Base-by-base conservation (phyloP, 441 rosid genomes). In the Corymbia citriodora region DNA sequence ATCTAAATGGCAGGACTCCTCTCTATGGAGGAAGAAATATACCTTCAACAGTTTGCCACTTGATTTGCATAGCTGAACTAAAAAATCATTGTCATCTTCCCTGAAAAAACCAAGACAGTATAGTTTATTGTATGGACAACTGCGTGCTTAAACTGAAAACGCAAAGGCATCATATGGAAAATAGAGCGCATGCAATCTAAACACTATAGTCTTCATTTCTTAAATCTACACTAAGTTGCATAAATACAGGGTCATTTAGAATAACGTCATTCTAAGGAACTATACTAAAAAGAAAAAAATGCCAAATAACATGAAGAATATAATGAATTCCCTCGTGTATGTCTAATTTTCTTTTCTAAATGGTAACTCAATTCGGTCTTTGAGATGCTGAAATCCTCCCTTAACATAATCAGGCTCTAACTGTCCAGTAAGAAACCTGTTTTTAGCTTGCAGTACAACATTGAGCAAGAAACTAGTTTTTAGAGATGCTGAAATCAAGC, bases 1-100 rank as follows among this genome's bases (percentile, higher is more conserved):
- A 36, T 19, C 31, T 21, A 63, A 48, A 86, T 55, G 52, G 3
- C 31, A 40, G 48, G 45, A 54, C 89, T 87, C 9, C 55, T 40
- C 50, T 63, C 89, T 65, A 23, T 16, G 70, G 57, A 91, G 11
- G 36, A 82, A 45, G 88, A 91, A 85, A 92, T 89, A 88, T 88
- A 98, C 99, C 99, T 92, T 97, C 90, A 98, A 93, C 89, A 97
- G 95, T 94, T 97, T 97, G 90, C 99, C 99, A 1, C 96, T 91
- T 18, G 94, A 92, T 94, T 92, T 95, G 96, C 99, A 96, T 40
- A 97, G 95, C 96, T 97, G 98, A 91, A 96, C 90, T 70, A 97
- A 94, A 90, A 97, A 98, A 92, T 97, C 98, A 72, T 94, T 93
- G 12, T 98, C 99, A 92, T 97, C 98, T 82, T 57, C 96, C 99